phyloP scores from a whole-genome alignment of 352 stramenopile species.

The Globisporangium nodosum region DNA sequence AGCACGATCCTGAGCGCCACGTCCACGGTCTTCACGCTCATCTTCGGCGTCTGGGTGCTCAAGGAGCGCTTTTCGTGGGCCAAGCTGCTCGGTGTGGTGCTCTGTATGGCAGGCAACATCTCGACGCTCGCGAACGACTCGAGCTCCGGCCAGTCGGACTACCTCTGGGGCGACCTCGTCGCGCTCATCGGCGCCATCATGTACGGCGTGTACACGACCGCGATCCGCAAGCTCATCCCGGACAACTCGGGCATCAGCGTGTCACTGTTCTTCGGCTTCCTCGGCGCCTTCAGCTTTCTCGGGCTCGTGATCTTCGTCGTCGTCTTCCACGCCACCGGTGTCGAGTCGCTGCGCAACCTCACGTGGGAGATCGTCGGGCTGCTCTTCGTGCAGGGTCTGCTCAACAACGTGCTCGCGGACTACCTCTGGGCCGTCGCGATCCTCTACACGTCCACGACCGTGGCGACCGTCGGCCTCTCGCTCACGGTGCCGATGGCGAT shows the following conservation, averaged over 20 bases:
- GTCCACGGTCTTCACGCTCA: constrained; percentile 92
- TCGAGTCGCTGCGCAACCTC: constrained; percentile 63
- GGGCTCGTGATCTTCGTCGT: constrained; percentile 55
- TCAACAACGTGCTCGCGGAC: constrained; percentile 95
- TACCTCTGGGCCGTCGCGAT: constrained; percentile 95
- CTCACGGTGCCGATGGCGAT: constrained; percentile 97
- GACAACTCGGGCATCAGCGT: constrained; percentile 89
- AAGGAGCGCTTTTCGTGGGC: constrained; percentile 78
- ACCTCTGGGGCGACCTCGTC: constrained; percentile 61
- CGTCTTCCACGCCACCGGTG: constrained; percentile 59
- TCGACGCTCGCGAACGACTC: constrained; percentile 83
- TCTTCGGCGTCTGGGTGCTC: constrained; percentile 78
- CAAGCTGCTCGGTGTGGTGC: constrained; percentile 84
- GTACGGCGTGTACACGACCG: constrained; percentile 93
- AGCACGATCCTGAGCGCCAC: constrained; percentile 94
- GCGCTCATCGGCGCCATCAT: constrained; percentile 78
- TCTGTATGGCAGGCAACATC: constrained; percentile 89
- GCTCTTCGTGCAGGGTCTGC: constrained; percentile 86
- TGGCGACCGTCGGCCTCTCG: constrained; percentile 94
- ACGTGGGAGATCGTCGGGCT: constrained; percentile 79
- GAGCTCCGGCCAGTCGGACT: constrained; percentile 21
- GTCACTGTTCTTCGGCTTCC: constrained; percentile 94
- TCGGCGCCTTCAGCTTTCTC: constrained; percentile 89
- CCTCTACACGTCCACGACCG: constrained; percentile 93
- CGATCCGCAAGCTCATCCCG: constrained; percentile 68